phyloP scores from a whole-genome alignment of 257 asterid species.

The Solanum ossicruentum region DNA sequence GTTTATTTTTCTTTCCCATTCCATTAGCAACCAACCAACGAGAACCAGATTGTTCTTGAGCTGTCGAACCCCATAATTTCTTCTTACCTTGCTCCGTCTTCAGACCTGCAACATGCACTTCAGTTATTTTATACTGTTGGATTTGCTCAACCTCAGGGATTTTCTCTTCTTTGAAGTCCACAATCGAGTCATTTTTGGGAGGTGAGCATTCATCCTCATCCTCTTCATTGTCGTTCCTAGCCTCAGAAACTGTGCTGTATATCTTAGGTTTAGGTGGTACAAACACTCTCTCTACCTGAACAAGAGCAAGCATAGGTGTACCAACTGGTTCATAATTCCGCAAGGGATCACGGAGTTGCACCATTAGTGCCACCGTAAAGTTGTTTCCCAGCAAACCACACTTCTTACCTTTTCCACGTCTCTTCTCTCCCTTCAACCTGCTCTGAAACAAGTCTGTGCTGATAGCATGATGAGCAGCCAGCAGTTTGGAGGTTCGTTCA shows the following conservation, averaged over 20 bases:
- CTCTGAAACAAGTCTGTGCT: slow-evolving; percentile 51
- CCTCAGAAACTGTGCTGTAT: slow-evolving; percentile 40
- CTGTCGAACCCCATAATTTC: slow-evolving; percentile 74
- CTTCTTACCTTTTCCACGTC: slow-evolving; percentile 54
- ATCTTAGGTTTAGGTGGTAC: slow-evolving; percentile 84
- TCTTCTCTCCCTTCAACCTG: slow-evolving; percentile 63
- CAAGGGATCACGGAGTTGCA: slow-evolving; percentile 88
- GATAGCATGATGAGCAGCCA: slow-evolving; percentile 88
- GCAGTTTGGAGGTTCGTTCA: slow-evolving; percentile 63
- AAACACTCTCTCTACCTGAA: slow-evolving; percentile 90
- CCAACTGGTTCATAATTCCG: slow-evolving; percentile 89
- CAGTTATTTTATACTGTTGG: slow-evolving; percentile 68
- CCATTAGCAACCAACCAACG: slow-evolving; percentile 98
- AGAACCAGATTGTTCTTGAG: slow-evolving; percentile 78
- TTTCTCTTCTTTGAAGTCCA: slow-evolving; percentile 31
- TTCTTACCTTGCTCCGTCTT: slow-evolving; percentile 57
- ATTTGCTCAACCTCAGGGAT: slow-evolving; percentile 33
- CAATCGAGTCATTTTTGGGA: slow-evolving; percentile 8
- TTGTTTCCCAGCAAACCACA: slow-evolving; percentile 83
- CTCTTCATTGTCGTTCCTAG: slow-evolving; percentile 14
- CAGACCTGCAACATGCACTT: slow-evolving; percentile 77
- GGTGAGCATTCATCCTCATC: slow-evolving; percentile 20
- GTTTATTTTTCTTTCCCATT: slow-evolving; percentile 96
- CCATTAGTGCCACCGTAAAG: slow-evolving; percentile 92
- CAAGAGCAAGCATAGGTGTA: slow-evolving; percentile 88